Evolutionary conservation across 164 flowering plant species (phyloP).

Genomic region (Aristolochia californica): DNA sequence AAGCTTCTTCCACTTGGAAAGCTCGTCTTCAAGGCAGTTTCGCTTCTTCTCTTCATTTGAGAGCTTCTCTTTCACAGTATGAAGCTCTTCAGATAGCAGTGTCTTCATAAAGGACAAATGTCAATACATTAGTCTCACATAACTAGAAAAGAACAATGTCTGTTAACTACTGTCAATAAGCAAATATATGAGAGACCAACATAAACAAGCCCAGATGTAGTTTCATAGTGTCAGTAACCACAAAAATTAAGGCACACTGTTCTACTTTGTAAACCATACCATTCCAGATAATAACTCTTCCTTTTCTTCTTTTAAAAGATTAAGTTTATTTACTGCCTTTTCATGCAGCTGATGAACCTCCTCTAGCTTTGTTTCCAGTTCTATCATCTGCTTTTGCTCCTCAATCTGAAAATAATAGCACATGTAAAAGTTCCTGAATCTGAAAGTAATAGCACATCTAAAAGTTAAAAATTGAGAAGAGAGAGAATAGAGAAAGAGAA

Average conservation of each 20-base stretch:
- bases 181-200: too few species aligned
- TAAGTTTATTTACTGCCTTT: conserved; percentile 30
- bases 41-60: conserved; percentile 51
- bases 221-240: too few species aligned
- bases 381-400: conserved; percentile 27
- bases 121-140: too few species aligned
- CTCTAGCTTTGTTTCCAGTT: conserved; percentile 26
- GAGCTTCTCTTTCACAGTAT: conserved; percentile 26
- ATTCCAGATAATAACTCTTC: conserved; percentile 33
- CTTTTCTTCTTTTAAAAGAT: conserved; percentile 32
- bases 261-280: conserved; percentile 29
- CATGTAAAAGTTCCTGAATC: too few species aligned
- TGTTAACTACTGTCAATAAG: too few species aligned
- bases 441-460: too few species aligned
- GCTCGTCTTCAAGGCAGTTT: conserved; percentile 50
- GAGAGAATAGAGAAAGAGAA: too few species aligned
- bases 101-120: conserved; percentile 22
- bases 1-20: conserved; percentile 35
- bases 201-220: too few species aligned
- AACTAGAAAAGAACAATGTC: too few species aligned
- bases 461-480: too few species aligned
- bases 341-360: conserved; percentile 32
- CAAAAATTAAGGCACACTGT: too few species aligned
- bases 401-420: conserved; percentile 20
- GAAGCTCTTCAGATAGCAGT: conserved; percentile 37